Conservation (phyloP, 805 yeast genomes). For the Candida ovalis region DNA sequence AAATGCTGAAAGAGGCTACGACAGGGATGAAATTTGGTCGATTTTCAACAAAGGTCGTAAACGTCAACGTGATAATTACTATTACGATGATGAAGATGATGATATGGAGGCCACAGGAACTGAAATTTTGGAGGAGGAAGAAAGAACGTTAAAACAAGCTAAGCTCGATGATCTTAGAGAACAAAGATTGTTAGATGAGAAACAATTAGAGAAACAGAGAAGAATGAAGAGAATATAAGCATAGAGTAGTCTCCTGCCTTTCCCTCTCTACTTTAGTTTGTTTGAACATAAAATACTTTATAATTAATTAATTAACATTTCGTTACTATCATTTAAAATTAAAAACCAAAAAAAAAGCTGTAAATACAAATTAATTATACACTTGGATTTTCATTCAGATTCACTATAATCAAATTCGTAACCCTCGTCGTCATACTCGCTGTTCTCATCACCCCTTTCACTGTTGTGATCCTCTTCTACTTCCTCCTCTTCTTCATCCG, state of each 20-base stretch:
- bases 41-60: conserved; percentile 61
- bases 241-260: too few relatives aligned
- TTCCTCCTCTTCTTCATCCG: not conserved
- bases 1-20: conserved; percentile 44
- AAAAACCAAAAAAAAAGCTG: not conserved
- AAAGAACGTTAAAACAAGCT: conserved; percentile 62
- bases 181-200: conserved; percentile 51
- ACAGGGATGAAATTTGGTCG: conserved; percentile 86
- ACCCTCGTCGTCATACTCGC: conserved; percentile 26
- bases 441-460: conserved; percentile 7
- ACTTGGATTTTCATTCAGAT: conserved; percentile 16
- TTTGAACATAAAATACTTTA: not conserved
- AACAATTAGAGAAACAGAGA: conserved; percentile 42
- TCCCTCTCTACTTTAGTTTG: not conserved
- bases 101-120: conserved; percentile 96
- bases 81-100: conserved; percentile 45
- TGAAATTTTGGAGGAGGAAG: conserved; percentile 83
- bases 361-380: not conserved
- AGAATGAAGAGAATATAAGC: conserved; percentile 22
- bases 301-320: not conserved
- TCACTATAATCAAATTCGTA: conserved; percentile 46
- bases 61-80: conserved; percentile 29
- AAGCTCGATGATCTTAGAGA: conserved; percentile 73
- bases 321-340: not conserved
- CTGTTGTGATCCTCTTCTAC: conserved; percentile 1